These are phyloP conservation scores for Aspergillus sclerotiicarbonarius DNA, from an alignment of 495 filamentous ascomycete genomes.

Conservation along the genomic window DNA sequence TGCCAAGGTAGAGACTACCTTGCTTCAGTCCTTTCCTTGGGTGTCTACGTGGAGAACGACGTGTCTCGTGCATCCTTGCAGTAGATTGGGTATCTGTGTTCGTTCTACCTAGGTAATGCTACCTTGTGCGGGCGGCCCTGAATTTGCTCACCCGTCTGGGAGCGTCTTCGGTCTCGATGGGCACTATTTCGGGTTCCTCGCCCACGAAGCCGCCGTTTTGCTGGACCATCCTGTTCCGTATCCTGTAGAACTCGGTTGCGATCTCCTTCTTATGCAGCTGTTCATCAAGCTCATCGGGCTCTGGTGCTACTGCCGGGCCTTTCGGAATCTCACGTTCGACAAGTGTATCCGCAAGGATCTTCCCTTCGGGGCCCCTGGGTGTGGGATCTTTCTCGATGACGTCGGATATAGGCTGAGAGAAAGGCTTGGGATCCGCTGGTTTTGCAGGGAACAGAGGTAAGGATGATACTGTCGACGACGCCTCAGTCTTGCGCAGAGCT, in stretches of 20 bases:
- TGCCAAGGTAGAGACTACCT: slow-evolving; percentile 1
- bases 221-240: slow-evolving; percentile 76
- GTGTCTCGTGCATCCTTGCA: not conserved
- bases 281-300: slow-evolving; percentile 73
- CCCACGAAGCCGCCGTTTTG: slow-evolving; percentile 72
- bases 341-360: slow-evolving; percentile 55
- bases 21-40: not conserved
- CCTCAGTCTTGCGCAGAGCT: slow-evolving; percentile 12
- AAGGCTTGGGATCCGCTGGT: slow-evolving; percentile 43
- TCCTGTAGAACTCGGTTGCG: slow-evolving; percentile 72
- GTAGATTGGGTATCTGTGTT: slow-evolving; percentile 16
- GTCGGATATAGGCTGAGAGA: slow-evolving; percentile 45
- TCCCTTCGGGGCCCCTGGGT: slow-evolving; percentile 47
- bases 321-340: slow-evolving; percentile 56
- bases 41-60: not conserved
- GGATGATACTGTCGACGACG: slow-evolving; percentile 25
- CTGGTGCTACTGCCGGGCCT: slow-evolving; percentile 35
- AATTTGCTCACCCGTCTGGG: slow-evolving; percentile 81
- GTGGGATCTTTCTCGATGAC: slow-evolving; percentile 20
- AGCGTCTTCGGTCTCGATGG: slow-evolving; percentile 59
- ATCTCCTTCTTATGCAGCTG: slow-evolving; percentile 71
- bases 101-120: slow-evolving; percentile 18
- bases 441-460: slow-evolving; percentile 42
- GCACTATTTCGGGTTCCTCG: slow-evolving; percentile 56
- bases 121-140: slow-evolving; percentile 74